Percentiles rank a stretch among this genome's conserved stretches.
Conservation (phyloP, 2,329 filamentous ascomycete genomes). For the Aspergillus intermedius region DNA sequence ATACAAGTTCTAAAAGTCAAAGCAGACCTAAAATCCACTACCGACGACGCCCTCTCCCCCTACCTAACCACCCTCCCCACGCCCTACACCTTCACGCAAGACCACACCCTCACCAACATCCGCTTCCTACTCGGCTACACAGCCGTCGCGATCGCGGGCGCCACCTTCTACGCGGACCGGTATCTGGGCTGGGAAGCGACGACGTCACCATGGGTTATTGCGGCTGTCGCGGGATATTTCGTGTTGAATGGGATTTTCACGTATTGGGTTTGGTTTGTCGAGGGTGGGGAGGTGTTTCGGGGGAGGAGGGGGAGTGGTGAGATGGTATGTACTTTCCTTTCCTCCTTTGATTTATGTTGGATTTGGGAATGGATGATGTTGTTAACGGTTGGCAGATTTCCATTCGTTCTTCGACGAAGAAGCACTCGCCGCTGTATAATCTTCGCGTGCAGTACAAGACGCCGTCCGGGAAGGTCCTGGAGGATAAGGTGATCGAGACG, state of each 20-base stretch:
- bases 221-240: slow-evolving; percentile 70
- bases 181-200: slow-evolving; percentile 82
- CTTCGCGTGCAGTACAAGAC: slow-evolving; percentile 53
- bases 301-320: slow-evolving; percentile 64
- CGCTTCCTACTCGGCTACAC: slow-evolving; percentile 76
- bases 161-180: slow-evolving; percentile 87
- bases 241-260: slow-evolving; percentile 71
- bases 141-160: slow-evolving; percentile 71
- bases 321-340: slow-evolving; percentile 41
- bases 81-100: slow-evolving; percentile 62
- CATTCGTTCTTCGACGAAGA: slow-evolving; percentile 66
- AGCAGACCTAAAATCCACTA: slow-evolving; percentile 89
- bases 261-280: slow-evolving; percentile 76
- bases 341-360: not conserved
- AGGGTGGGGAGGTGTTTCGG: slow-evolving; percentile 74
- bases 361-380: not conserved
- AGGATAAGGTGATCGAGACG: slow-evolving; percentile 46
- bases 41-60: slow-evolving; percentile 87
- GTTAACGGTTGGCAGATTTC: slow-evolving; percentile 52
- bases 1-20: too few relatives aligned
- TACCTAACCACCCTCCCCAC: slow-evolving; percentile 80
- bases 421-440: slow-evolving; percentile 75
- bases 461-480: slow-evolving; percentile 31
- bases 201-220: slow-evolving; percentile 66
- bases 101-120: slow-evolving; percentile 72